Evolutionary conservation across 78 protist genomes (phyloP), one percentile per base, ranked within the genome.

Genomic region (Thecamonas trahens): DNA sequence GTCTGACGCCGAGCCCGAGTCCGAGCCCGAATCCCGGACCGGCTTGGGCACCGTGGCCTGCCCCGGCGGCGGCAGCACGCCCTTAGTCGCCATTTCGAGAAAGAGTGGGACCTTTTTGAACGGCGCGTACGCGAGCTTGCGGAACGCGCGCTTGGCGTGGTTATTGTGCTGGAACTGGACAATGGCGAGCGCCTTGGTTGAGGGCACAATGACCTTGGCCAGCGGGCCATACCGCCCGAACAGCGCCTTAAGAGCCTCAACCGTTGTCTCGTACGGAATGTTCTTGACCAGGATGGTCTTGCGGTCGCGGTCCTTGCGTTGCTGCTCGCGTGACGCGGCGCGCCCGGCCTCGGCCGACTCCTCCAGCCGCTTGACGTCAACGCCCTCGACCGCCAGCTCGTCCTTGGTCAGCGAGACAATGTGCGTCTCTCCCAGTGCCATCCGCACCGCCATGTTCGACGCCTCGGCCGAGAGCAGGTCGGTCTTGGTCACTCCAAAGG

Each of bases 31-130:
- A n/a, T n/a, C n/a, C n/a, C n/a, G n/a, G n/a, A n/a, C n/a, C n/a
- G n/a, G n/a, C n/a, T n/a, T n/a, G n/a, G n/a, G n/a, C n/a, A n/a
- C n/a, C n/a, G n/a, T n/a, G n/a, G n/a, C n/a, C n/a, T n/a, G n/a
- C n/a, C n/a, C n/a, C n/a, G 13, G 15, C 6, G 54, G 26, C 6
- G 24, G 24, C 2, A 81, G 47, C 2, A 44, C 29, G 29, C 70
- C 76, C 7, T 18, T 69, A 20, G 95, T 97, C 31, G 97, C 97
- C 97, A 96, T 93, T 58, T 95, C 98, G 7, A 97, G 80, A 61
- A 74, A 95, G 22, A 97, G 70, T 32, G 98, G 98, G 34, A 76
- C 88, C 20, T 44, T 29, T 29, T 80, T 65, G 70, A 79, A 87
- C 71, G 78, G 60, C 6, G 61, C 8, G 69, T 94, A 96, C 15